These are phyloP conservation scores for Chytriomyces sp. DNA, from an alignment of 192 early-diverging fungal species.

Conservation along the genomic window DNA sequence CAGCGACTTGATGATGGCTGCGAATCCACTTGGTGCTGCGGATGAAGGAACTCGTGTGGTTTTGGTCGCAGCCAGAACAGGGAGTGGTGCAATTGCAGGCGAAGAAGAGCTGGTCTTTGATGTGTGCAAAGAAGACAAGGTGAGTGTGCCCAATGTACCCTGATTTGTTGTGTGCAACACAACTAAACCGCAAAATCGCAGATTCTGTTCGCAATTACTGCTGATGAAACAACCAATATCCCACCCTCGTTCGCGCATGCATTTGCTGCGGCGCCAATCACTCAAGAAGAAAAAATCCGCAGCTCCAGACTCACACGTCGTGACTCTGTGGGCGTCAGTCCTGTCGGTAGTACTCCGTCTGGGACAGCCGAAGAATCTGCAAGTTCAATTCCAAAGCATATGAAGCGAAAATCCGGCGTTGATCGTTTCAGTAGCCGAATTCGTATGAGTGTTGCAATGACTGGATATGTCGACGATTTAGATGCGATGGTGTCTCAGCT, in stretches of 20 bases:
- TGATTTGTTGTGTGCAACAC: neutral
- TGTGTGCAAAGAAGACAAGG: conserved; percentile 47
- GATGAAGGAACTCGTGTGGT: conserved; percentile 35
- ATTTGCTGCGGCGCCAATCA: conserved; percentile 17
- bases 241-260: conserved; percentile 38
- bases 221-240: conserved; percentile 37
- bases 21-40: conserved; percentile 26
- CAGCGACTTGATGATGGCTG: conserved; percentile 30
- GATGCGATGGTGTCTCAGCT: conserved; percentile 23
- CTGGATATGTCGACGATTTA: conserved; percentile 18
- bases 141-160: conserved; percentile 7
- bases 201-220: conserved; percentile 42
- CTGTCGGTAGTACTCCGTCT: neutral
- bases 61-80: conserved; percentile 43
- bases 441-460: conserved; percentile 29
- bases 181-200: neutral
- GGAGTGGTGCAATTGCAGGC: conserved; percentile 33
- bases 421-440: conserved; percentile 15
- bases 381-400: neutral
- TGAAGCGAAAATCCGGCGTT: neutral
- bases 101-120: conserved; percentile 42
- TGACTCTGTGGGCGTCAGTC: conserved; percentile 8
- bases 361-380: neutral
- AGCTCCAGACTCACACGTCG: neutral
- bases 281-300: conserved; percentile 10